Conservation (phyloP, 352 stramenopile species). For the Globisporangium yorkense region DNA sequence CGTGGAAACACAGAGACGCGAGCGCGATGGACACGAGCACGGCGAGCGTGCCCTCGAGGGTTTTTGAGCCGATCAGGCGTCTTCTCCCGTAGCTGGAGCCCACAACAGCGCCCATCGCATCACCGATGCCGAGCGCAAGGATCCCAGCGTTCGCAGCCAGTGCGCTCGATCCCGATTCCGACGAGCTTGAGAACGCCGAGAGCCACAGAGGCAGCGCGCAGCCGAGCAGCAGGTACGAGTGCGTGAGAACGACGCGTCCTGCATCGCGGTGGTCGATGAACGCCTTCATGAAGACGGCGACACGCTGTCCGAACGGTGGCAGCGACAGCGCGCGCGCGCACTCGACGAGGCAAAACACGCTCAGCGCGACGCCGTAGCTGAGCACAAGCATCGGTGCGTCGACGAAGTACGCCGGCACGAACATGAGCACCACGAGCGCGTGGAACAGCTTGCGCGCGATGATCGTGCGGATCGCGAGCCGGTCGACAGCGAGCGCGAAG, state of each 20-base stretch:
- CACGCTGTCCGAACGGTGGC: constrained; percentile 38
- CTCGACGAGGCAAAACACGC: constrained; percentile 63
- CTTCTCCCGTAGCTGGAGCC: constrained; percentile 43
- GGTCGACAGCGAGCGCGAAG: constrained; percentile 31
- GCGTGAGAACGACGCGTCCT: constrained; percentile 62
- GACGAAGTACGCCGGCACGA: constrained; percentile 53
- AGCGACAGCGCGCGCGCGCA: constrained; percentile 57
- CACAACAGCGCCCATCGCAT: constrained; percentile 69
- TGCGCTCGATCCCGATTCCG: background rate
- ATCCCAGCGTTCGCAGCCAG: constrained; percentile 63
- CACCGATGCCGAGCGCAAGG: constrained; percentile 59
- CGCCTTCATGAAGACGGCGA: constrained; percentile 55
- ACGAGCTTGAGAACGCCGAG: constrained; percentile 1
- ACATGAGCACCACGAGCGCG: constrained; percentile 72
- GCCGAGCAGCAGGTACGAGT: constrained; percentile 74
- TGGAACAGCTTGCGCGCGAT: constrained; percentile 80
- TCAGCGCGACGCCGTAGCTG: constrained; percentile 75
- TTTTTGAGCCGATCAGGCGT: constrained; percentile 62
- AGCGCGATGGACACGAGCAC: constrained; percentile 54
- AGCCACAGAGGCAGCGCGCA: constrained; percentile 76
- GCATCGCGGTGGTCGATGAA: constrained; percentile 78
- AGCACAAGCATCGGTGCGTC: constrained; percentile 57
- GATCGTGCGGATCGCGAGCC: constrained; percentile 52
- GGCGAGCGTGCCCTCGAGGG: constrained; percentile 49
- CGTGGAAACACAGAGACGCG: constrained; percentile 43